phyloP scores from a whole-genome alignment of 2,329 filamentous ascomycete genomes.

The Mycogone perniciosa region DNA sequence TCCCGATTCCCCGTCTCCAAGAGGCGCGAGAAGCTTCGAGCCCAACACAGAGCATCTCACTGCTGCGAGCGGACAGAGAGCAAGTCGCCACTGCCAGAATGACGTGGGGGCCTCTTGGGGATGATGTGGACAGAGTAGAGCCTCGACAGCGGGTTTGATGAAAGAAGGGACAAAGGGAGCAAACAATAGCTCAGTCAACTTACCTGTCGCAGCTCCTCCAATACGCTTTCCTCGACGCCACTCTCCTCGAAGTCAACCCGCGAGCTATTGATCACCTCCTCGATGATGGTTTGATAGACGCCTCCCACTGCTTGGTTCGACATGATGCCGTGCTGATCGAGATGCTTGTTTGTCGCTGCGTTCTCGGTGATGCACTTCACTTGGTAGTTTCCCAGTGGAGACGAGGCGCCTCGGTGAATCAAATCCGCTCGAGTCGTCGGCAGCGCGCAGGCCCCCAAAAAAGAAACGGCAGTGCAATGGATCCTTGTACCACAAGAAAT shows the following conservation, averaged over 20 bases:
- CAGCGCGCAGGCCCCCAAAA: no score
- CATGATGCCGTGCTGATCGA: constrained; percentile 35
- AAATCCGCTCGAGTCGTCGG: no score
- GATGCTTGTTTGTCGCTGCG: constrained; percentile 7
- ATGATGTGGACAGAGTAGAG: not conserved
- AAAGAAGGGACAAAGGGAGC: not conserved
- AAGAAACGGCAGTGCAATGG: no score
- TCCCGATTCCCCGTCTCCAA: constrained; percentile 31
- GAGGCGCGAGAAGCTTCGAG: not conserved
- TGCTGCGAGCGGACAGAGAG: not conserved
- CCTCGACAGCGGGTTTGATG: not conserved
- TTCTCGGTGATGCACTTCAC: constrained; percentile 5
- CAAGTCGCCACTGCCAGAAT: not conserved
- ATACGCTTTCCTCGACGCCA: constrained; percentile 78
- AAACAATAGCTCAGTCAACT: constrained; percentile 28
- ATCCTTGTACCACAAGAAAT: not conserved
- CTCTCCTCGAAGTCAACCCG: constrained; percentile 95
- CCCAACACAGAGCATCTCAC: constrained; percentile 11
- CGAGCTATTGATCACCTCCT: constrained; percentile 86
- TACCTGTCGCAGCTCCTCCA: constrained; percentile 85
- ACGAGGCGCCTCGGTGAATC: no score
- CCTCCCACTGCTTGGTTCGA: constrained; percentile 59
- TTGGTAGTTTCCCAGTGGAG: not conserved
- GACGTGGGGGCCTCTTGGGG: not conserved
- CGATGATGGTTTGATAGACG: constrained; percentile 73